phyloP scores from a whole-genome alignment of 2,329 filamentous ascomycete species.

The Colletotrichum lini region DNA sequence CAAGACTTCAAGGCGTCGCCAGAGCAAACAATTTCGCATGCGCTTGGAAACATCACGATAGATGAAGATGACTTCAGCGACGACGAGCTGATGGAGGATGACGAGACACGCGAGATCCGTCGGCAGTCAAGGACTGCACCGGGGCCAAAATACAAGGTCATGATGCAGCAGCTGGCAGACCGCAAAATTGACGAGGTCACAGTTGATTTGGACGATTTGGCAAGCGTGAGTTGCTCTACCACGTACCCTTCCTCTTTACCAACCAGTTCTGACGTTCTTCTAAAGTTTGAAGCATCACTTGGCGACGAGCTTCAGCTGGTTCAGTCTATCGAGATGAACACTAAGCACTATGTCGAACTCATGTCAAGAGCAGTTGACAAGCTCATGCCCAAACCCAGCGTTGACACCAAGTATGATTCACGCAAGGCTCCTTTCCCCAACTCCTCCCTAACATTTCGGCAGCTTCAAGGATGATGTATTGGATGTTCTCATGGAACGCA shows the following conservation, averaged over 20 bases:
- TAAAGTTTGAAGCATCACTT: constrained; percentile 80
- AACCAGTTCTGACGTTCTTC: constrained; percentile 52
- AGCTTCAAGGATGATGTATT: constrained; percentile 98
- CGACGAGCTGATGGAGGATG: constrained; percentile 92
- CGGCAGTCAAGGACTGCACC: constrained; percentile 66
- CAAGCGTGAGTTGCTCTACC: constrained; percentile 70
- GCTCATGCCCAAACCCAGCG: constrained; percentile 83
- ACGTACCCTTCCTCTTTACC: constrained; percentile 78
- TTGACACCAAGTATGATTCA: constrained; percentile 78
- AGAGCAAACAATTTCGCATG: constrained; percentile 80
- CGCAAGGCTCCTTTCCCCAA: constrained; percentile 4
- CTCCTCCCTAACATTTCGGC: constrained; percentile 23
- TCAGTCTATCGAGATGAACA: constrained; percentile 89
- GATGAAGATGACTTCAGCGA: constrained; percentile 90
- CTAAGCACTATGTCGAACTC: constrained; percentile 95
- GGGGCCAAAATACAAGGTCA: constrained; percentile 88
- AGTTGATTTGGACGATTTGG: constrained; percentile 91
- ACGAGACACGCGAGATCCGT: constrained; percentile 68
- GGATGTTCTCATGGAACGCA: constrained; percentile 95
- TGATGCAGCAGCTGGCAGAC: constrained; percentile 90
- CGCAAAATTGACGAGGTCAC: constrained; percentile 82
- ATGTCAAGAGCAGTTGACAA: constrained; percentile 90
- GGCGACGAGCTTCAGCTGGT: constrained; percentile 81
- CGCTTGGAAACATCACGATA: constrained; percentile 87
- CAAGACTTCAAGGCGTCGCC: constrained; percentile 87